Percentiles rank a stretch among this genome's conserved stretches.
Conservation (phyloP, 2,329 filamentous ascomycete genomes). For the Fusarium sp. region DNA sequence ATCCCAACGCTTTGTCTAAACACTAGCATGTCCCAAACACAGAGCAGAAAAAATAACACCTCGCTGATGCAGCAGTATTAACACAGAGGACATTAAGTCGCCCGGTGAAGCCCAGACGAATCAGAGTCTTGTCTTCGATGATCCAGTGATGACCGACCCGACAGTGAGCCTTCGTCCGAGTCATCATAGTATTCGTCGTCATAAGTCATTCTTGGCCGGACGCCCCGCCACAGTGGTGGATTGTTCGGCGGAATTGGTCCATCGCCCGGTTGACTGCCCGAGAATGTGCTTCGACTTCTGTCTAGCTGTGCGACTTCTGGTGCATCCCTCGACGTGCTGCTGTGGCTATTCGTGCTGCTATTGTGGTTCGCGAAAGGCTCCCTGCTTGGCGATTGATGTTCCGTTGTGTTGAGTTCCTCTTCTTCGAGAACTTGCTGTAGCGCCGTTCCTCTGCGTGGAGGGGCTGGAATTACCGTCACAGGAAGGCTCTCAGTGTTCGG, state of each 20-base stretch:
- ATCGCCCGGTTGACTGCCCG: conserved; percentile 46
- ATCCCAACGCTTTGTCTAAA: conserved; percentile 29
- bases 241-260: conserved; percentile 51
- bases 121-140: conserved; percentile 49
- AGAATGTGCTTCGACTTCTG: conserved; percentile 45
- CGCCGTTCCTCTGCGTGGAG: conserved; percentile 70
- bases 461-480: conserved; percentile 74
- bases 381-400: conserved; percentile 29
- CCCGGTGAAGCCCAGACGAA: conserved; percentile 41
- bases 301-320: conserved; percentile 41
- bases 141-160: conserved; percentile 51
- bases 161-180: conserved; percentile 52
- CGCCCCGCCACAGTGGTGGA: conserved; percentile 63
- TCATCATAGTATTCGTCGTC: conserved; percentile 53
- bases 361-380: conserved; percentile 36
- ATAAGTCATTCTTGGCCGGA: conserved; percentile 53
- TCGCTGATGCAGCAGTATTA: conserved; percentile 51
- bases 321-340: conserved; percentile 47
- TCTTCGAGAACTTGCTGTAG: conserved; percentile 72
- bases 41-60: conserved; percentile 43
- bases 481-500: conserved; percentile 70
- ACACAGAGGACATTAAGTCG: conserved; percentile 32
- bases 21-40: conserved; percentile 10
- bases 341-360: conserved; percentile 40
- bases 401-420: conserved; percentile 55